Evolutionary conservation across 495 filamentous ascomycete species (phyloP), one percentile per base, ranked within the genome.

Genomic region (Podospora pseudoanserina): DNA sequence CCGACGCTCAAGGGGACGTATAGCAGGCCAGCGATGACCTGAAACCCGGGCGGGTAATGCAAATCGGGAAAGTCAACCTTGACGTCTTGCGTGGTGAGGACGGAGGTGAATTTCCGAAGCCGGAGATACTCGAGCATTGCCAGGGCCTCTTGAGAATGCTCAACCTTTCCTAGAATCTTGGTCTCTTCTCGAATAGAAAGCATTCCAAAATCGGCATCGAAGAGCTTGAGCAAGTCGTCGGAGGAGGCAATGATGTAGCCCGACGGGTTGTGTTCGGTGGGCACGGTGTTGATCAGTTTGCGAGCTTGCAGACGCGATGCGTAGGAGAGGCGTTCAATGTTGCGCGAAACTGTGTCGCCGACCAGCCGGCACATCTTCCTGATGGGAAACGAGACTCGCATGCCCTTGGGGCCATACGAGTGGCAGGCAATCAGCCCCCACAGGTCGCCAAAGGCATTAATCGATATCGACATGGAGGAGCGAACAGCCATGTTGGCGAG

Each of bases 351-450:
- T 0, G 87, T 91, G 70, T 98, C 94, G 4, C 94, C 92, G 28
- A 98, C 86, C 18, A 97, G 79, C n/a, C 92, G 87, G 75, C 94
- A 97, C 90, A 98, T 93, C 78, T 96, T 97, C 16, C 94, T 86
- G 55, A 97, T 91, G 0, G 93, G 93, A 72, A 97, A 97, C 0
- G 91, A 90, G 2, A 97, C 93, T 44, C 94, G 84, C 92, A 95
- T 97, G 2, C 92, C 92, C 19, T 84, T 82, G 0, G 82, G 69
- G 5, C 88, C 92, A 74, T 97, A 96, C 1, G 88, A 86, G 75
- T 98, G 94, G 66, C 92, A 97, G 2, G 92, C 86, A 20, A 97
- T 92, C 44, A 97, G 81, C 0, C 94, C 94, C 94, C 94, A 97
- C 0, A 97, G 81, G 66, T 96, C 89, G 67, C 85, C 82, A 73